A percentile compares a stretch with the other conserved stretches of the same genome.
Conservation (phyloP, 495 filamentous ascomycete species). For the Penicillium ochrochloron region DNA sequence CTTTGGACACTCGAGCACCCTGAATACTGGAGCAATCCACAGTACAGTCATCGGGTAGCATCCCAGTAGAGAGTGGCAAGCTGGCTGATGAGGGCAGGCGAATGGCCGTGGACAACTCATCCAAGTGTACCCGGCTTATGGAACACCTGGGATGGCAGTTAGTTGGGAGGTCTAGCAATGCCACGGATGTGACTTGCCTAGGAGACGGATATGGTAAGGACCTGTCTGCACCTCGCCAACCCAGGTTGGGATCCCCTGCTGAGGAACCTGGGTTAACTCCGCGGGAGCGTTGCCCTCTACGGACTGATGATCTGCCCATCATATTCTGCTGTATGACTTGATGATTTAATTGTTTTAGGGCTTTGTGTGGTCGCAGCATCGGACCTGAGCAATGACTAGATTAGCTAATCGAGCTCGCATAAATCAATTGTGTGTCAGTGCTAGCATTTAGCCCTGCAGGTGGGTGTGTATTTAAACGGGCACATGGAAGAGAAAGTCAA, state of each 20-base stretch:
- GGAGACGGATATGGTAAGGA: slow-evolving; percentile 13
- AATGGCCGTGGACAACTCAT: slow-evolving; percentile 29
- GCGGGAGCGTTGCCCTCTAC: slow-evolving; percentile 1
- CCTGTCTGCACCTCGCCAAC: slow-evolving; percentile 12
- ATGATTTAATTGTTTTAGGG: neutral
- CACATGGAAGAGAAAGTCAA: neutral
- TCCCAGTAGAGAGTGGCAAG: slow-evolving; percentile 27
- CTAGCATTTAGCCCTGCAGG: neutral
- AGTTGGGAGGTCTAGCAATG: slow-evolving; percentile 13
- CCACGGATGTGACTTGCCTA: slow-evolving; percentile 17
- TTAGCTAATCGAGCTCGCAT: slow-evolving; percentile 4
- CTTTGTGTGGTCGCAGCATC: slow-evolving; percentile 10
- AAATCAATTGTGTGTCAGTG: neutral
- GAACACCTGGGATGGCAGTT: slow-evolving; percentile 12
- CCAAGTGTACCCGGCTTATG: slow-evolving; percentile 24
- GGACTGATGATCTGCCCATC: slow-evolving; percentile 16
- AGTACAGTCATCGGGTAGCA: slow-evolving; percentile 27
- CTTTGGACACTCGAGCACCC: slow-evolving; percentile 20
- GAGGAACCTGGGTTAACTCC: slow-evolving; percentile 3
- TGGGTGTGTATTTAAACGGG: neutral
- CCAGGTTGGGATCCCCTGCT: slow-evolving; percentile 2
- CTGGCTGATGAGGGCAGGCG: slow-evolving; percentile 30
- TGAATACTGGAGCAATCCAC: slow-evolving; percentile 32
- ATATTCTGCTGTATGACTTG: neutral
- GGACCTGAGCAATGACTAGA: neutral